Evolutionary conservation across 108 stramenopile genomes (phyloP).

Genomic region (Aurantiochytrium sp.): DNA sequence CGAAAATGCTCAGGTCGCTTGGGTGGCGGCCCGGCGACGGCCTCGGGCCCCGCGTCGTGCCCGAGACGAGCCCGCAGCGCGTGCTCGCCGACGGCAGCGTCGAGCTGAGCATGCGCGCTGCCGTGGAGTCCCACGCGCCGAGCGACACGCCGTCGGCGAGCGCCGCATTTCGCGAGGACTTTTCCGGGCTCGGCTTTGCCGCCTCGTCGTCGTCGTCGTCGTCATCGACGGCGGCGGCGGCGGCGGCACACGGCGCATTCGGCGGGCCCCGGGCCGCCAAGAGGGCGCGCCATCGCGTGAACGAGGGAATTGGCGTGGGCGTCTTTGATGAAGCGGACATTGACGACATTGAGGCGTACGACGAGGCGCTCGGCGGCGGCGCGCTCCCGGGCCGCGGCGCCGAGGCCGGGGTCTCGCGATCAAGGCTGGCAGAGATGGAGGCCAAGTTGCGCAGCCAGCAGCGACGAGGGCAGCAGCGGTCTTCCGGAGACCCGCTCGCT

Average conservation of each 20-base stretch:
- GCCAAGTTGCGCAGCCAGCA: background rate
- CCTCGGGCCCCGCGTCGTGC: background rate
- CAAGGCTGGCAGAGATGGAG: background rate
- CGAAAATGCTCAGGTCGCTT: background rate
- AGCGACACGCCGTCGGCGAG: background rate
- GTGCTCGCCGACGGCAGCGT: background rate
- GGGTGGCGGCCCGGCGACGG: background rate
- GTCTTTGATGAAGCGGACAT: background rate
- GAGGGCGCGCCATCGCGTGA: background rate
- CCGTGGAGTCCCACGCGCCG: background rate
- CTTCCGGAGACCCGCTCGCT: background rate
- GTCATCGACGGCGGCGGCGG: no score
- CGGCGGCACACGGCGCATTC: no score
- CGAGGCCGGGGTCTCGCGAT: no score
- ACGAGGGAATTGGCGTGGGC: background rate
- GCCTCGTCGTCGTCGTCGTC: no score
- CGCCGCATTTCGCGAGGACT: background rate
- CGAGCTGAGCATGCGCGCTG: background rate
- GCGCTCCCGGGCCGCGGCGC: no score
- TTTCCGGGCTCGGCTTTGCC: background rate
- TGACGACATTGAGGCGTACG: background rate
- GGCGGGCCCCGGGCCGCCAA: background rate
- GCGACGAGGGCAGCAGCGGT: background rate
- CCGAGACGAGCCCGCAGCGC: background rate
- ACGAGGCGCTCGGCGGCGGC: background rate